Percentiles rank a stretch among this genome's conserved stretches.
Evolutionary conservation across 768 basidiomycete species (phyloP).

Genomic region (Phaeotremella skinneri): DNA sequence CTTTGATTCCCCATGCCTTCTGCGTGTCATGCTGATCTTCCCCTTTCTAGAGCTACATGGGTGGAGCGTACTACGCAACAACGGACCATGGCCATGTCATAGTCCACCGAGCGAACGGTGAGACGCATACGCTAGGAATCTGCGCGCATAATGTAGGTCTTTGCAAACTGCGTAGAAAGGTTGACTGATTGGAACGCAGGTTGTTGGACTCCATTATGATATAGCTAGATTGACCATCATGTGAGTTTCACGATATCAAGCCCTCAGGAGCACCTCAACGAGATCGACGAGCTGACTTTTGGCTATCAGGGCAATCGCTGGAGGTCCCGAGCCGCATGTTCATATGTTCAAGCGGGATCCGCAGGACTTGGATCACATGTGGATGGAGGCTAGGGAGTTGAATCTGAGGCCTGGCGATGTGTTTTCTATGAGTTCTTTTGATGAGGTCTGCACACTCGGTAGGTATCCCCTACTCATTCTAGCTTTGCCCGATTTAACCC

Average conservation of each 20-base stretch:
- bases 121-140: conserved; percentile 13
- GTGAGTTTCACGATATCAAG: conserved; percentile 19
- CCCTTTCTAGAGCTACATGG: conserved; percentile 12
- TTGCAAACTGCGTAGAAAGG: background rate
- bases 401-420: conserved; percentile 24
- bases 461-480: conserved; percentile 3
- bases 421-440: conserved; percentile 24
- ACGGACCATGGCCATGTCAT: conserved; percentile 40
- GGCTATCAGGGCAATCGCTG: conserved; percentile 28
- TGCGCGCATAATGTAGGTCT: conserved; percentile 26
- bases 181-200: conserved; percentile 17
- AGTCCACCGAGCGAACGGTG: conserved; percentile 20
- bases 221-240: conserved; percentile 30
- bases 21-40: too few relatives aligned
- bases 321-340: conserved; percentile 29
- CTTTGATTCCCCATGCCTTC: too few relatives aligned
- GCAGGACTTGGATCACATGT: conserved; percentile 17
- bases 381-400: conserved; percentile 26
- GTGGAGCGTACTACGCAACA: conserved; percentile 27
- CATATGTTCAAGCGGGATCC: conserved; percentile 33
- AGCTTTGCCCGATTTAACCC: background rate
- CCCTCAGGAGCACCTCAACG: too few relatives aligned
- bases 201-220: conserved; percentile 36
- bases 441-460: conserved; percentile 35
- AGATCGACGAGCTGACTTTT: too few relatives aligned